phyloP scores from a whole-genome alignment of 2,329 filamentous ascomycete genomes.

The Stagonosporopsis vannaccii region DNA sequence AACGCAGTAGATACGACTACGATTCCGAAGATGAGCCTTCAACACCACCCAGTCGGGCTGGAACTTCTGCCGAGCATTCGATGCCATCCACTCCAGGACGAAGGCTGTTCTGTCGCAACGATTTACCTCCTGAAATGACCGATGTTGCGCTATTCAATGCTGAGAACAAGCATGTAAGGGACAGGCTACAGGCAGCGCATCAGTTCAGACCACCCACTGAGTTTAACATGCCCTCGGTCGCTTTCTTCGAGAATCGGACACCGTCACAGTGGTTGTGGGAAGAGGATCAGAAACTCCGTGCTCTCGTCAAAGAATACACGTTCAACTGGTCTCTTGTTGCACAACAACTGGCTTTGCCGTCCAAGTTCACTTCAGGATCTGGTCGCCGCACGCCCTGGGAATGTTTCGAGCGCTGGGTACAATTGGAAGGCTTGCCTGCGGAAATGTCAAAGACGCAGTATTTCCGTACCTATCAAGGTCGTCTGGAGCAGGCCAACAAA shows the following conservation, averaged over 20 bases:
- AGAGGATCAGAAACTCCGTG: constrained; percentile 89
- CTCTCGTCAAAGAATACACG: constrained; percentile 86
- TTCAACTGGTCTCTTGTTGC: constrained; percentile 99
- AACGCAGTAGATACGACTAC: constrained; percentile 84
- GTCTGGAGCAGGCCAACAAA: constrained; percentile 69
- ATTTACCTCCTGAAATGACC: constrained; percentile 71
- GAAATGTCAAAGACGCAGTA: constrained; percentile 97
- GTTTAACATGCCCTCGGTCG: constrained; percentile 85
- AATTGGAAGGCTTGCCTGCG: constrained; percentile 84
- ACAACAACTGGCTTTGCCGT: constrained; percentile 76
- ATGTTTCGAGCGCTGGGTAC: constrained; percentile 97
- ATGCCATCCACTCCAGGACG: constrained; percentile 51
- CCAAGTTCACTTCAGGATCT: constrained; percentile 80
- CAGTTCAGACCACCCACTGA: constrained; percentile 94
- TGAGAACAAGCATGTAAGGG: constrained; percentile 87
- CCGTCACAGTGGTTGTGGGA: constrained; percentile 90
- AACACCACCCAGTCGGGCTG: constrained; percentile 46
- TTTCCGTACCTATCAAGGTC: constrained; percentile 77
- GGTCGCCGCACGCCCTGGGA: constrained; percentile 97
- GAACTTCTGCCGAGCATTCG: constrained; percentile 53
- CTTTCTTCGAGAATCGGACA: constrained; percentile 85
- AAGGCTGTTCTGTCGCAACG: constrained; percentile 50
- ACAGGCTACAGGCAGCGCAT: constrained; percentile 88
- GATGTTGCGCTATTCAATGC: constrained; percentile 88
- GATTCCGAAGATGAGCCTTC: constrained; percentile 70